Percentiles rank a stretch among this genome's conserved stretches.
Evolutionary conservation across 257 asterid genomes (phyloP).

Genomic region (Salvia rosmarinus): DNA sequence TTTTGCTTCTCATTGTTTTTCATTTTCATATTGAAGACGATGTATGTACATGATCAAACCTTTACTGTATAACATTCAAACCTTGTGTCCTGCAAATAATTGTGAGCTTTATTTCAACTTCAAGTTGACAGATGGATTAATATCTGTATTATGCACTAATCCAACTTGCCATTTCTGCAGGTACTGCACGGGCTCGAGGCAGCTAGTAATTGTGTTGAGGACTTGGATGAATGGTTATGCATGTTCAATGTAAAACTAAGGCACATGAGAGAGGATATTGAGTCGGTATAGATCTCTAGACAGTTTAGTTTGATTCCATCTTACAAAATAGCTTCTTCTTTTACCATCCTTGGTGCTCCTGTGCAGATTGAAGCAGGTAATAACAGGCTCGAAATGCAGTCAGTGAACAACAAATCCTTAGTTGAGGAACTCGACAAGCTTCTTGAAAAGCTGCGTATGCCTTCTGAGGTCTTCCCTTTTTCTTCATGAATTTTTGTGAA

Average conservation of each 20-base stretch:
- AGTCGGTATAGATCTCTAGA: conserved; percentile 64
- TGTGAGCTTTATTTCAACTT: conserved; percentile 11
- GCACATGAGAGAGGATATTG: conserved; percentile 99
- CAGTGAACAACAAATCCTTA: conserved; percentile 82
- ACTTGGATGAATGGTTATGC: conserved; percentile 98
- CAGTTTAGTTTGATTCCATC: conserved; percentile 31
- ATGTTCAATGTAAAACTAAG: conserved; percentile 92
- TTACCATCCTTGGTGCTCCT: conserved; percentile 20
- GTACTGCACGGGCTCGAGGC: conserved; percentile 83
- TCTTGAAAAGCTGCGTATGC: conserved; percentile 77
- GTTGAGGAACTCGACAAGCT: conserved; percentile 95
- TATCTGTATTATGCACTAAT: conserved; percentile 13
- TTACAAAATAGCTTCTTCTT: neutral
- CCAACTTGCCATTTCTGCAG: conserved; percentile 50
- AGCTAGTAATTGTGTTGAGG: conserved; percentile 87
- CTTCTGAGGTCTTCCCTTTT: conserved; percentile 68
- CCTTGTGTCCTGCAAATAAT: neutral
- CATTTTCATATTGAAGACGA: no score
- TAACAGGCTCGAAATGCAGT: conserved; percentile 97
- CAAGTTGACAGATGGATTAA: conserved; percentile 22
- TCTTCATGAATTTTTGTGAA: conserved; percentile 12
- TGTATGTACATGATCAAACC: no score
- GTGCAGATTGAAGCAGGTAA: conserved; percentile 91
- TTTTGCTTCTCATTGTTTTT: no score
- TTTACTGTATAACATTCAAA: no score